Evolutionary conservation across 495 filamentous ascomycete species (phyloP).

Genomic region (Paragyromitra xinjiangensis): DNA sequence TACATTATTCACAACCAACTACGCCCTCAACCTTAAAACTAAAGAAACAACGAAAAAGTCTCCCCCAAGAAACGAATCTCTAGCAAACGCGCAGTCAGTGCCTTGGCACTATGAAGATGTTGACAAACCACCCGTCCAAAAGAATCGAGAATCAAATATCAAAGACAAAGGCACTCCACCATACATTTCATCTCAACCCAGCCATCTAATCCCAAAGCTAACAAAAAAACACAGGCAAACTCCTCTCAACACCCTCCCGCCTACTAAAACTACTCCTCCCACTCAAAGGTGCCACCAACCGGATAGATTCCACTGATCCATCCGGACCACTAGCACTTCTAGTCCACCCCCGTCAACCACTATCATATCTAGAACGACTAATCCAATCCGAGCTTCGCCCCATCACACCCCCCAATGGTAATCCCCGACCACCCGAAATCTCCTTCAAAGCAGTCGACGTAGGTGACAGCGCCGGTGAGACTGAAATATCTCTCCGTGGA

Average conservation of each 20-base stretch:
- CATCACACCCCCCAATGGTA: constrained; percentile 64
- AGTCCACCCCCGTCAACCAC: constrained; percentile 88
- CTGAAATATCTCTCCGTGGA: constrained; percentile 50
- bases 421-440: constrained; percentile 74
- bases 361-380: constrained; percentile 91
- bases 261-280: constrained; percentile 92
- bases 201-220: constrained; percentile 64
- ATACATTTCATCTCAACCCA: constrained; percentile 59
- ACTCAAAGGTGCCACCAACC: constrained; percentile 66
- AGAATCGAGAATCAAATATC: constrained; percentile 56
- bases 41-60: not conserved
- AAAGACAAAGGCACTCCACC: constrained; percentile 44
- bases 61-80: constrained; percentile 1
- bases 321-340: constrained; percentile 81
- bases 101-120: constrained; percentile 78
- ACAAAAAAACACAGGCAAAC: constrained; percentile 69
- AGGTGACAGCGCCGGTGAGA: constrained; percentile 50
- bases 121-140: constrained; percentile 66
- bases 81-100: constrained; percentile 26
- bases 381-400: constrained; percentile 87
- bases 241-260: constrained; percentile 87
- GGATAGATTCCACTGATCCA: constrained; percentile 59
- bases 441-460: constrained; percentile 83
- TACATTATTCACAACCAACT: not conserved
- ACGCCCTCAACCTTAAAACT: not conserved